phyloP scores from a whole-genome alignment of 176 grass and related monocot species.

The Zizania latifolia region DNA sequence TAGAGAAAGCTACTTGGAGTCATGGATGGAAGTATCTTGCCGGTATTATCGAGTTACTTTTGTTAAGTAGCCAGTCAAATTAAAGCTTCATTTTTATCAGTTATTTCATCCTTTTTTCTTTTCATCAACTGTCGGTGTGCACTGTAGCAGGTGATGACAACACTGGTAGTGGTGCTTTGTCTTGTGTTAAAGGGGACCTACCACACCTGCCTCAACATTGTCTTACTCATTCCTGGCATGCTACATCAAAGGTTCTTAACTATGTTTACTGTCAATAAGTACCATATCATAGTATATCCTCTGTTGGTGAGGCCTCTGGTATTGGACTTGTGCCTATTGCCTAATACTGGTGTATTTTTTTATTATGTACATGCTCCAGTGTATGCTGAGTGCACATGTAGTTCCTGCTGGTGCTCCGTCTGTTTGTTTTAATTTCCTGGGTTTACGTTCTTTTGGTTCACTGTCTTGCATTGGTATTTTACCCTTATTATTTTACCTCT shows the following conservation, averaged over 20 bases:
- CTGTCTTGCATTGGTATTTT: slow-evolving; percentile 15
- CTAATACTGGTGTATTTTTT: not conserved
- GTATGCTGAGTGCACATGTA: not conserved
- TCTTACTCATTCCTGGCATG: slow-evolving; percentile 39
- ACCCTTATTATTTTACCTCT: not conserved
- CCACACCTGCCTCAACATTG: slow-evolving; percentile 29
- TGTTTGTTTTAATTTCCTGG: not conserved
- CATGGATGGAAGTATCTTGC: slow-evolving; percentile 27
- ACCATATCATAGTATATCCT: slow-evolving; percentile 14
- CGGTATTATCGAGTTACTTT: not conserved
- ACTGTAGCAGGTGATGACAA: slow-evolving; percentile 23
- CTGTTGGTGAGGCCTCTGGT: slow-evolving; percentile 15
- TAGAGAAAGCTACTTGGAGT: slow-evolving; percentile 21
- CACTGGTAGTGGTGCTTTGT: slow-evolving; percentile 30
- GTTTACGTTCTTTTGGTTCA: not conserved
- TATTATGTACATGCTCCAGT: not conserved
- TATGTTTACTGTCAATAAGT: slow-evolving; percentile 12
- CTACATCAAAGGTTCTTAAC: slow-evolving; percentile 28
- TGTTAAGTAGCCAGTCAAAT: slow-evolving; percentile 10
- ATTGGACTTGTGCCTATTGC: not conserved
- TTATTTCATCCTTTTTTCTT: slow-evolving; percentile 24
- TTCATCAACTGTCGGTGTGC: slow-evolving; percentile 28
- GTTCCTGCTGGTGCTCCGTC: not conserved
- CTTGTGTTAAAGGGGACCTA: slow-evolving; percentile 33
- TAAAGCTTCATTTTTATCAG: slow-evolving; percentile 22